Conservation (phyloP, 1,284 basidiomycete genomes). For the Heliocybe sulcata region DNA sequence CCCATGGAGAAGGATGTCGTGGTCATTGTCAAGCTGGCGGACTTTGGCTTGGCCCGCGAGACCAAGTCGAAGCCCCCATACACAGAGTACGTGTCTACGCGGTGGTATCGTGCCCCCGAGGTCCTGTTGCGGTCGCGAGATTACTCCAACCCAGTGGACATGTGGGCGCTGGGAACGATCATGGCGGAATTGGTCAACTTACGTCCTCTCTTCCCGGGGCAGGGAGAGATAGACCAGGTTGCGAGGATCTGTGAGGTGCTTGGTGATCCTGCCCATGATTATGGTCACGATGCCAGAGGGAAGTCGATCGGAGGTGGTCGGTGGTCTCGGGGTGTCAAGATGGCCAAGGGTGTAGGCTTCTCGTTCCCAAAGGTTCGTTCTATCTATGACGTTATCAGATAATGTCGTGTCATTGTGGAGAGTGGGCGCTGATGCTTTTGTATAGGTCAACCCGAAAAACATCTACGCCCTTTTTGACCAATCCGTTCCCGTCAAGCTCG, state of each 20-base stretch:
- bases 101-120: conserved; percentile 99
- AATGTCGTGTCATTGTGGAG: too few relatives aligned
- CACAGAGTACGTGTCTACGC: conserved; percentile 97
- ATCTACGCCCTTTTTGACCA: conserved; percentile 77
- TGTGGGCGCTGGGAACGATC: conserved; percentile 99
- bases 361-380: conserved; percentile 76
- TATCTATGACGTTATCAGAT: conserved; percentile 2
- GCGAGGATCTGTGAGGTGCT: conserved; percentile 85
- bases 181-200: conserved; percentile 95
- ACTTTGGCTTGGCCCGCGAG: conserved; percentile 95
- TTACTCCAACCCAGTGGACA: conserved; percentile 96
- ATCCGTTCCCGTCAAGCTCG: conserved; percentile 70
- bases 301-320: conserved; percentile 78
- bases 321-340: conserved; percentile 81
- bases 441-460: conserved; percentile 69
- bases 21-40: conserved; percentile 96
- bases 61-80: conserved; percentile 88
- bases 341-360: conserved; percentile 87
- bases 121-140: conserved; percentile 87
- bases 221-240: conserved; percentile 91
- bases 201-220: conserved; percentile 96
- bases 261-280: conserved; percentile 86
- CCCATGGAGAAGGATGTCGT: conserved; percentile 89
- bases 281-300: conserved; percentile 71
- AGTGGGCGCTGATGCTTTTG: too few relatives aligned